These are phyloP conservation scores for Dryas octopetala DNA, from an alignment of 306 rosid genomes.

Conservation along the genomic window DNA sequence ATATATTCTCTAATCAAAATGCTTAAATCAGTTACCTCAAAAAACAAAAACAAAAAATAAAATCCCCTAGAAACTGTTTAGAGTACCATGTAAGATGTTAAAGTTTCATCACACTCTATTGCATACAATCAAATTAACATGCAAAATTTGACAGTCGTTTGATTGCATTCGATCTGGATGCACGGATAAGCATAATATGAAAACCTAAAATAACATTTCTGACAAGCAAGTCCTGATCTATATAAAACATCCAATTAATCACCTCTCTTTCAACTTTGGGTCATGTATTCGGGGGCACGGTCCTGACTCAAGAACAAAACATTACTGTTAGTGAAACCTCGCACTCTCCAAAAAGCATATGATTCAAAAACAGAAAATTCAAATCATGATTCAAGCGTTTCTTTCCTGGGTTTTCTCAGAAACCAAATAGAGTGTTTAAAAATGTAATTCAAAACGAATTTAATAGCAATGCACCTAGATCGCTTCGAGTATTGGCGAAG, in stretches of 20 bases:
- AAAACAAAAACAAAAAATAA: neutral
- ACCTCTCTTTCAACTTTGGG: slow-evolving; percentile 80
- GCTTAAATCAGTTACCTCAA: slow-evolving; percentile 5
- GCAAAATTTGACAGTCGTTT: neutral
- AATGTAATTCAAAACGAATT: neutral
- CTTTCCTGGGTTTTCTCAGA: neutral
- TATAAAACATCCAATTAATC: neutral
- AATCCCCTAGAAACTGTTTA: neutral
- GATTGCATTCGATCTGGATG: neutral
- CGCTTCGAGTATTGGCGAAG: slow-evolving; percentile 84
- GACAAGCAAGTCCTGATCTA: neutral
- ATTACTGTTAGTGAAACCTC: neutral
- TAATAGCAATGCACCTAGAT: slow-evolving; percentile 63
- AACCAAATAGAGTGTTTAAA: neutral
- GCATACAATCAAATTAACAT: neutral
- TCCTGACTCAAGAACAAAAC: slow-evolving; percentile 45
- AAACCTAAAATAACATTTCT: neutral
- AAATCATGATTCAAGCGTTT: neutral
- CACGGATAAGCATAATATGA: neutral
- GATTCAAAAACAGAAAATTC: neutral
- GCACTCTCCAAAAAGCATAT: slow-evolving; percentile 6
- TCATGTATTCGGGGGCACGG: slow-evolving; percentile 78
- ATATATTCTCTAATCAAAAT: neutral
- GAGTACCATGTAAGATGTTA: neutral
- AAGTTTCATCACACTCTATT: neutral